Percentiles rank a stretch among this genome's conserved stretches.
These are phyloP conservation scores for Vitis riparia DNA, from an alignment of 164 flowering plant genomes.

Conservation along the genomic window DNA sequence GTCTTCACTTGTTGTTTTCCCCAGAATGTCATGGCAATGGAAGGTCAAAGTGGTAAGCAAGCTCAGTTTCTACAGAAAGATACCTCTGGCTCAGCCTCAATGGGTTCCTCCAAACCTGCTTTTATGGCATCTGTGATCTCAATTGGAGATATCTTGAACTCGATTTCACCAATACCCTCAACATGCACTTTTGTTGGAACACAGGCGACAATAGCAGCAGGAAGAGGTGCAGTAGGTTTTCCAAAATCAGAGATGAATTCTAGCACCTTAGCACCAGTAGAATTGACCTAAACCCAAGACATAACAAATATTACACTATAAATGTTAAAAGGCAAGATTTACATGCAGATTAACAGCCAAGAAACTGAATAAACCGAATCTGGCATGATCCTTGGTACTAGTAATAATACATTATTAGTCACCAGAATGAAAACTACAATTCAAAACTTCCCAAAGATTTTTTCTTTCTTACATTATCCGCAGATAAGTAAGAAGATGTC, in stretches of 20 bases:
- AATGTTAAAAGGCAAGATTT: background rate
- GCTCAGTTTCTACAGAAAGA: constrained; percentile 10
- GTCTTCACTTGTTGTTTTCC: background rate
- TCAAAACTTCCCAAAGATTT: background rate
- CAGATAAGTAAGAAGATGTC: background rate
- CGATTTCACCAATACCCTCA: constrained; percentile 84
- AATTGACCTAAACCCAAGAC: constrained; percentile 61
- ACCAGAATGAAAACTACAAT: background rate
- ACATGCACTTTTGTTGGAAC: constrained; percentile 85
- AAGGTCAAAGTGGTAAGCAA: background rate
- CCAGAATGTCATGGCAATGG: background rate
- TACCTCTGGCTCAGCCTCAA: constrained; percentile 95
- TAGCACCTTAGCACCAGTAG: constrained; percentile 76
- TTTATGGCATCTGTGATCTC: constrained; percentile 82
- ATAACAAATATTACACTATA: background rate
- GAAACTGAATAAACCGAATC: background rate
- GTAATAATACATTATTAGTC: background rate
- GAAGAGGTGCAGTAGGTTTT: constrained; percentile 77
- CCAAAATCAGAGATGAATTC: constrained; percentile 93
- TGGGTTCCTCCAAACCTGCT: constrained; percentile 77
- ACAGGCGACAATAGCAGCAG: constrained; percentile 98
- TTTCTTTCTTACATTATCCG: background rate
- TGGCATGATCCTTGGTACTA: background rate
- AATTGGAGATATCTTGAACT: constrained; percentile 65
- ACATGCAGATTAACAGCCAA: background rate